These are phyloP conservation scores for Geotrichum citri-aurantii DNA, from an alignment of 1,139 yeast species.

Conservation along the genomic window DNA sequence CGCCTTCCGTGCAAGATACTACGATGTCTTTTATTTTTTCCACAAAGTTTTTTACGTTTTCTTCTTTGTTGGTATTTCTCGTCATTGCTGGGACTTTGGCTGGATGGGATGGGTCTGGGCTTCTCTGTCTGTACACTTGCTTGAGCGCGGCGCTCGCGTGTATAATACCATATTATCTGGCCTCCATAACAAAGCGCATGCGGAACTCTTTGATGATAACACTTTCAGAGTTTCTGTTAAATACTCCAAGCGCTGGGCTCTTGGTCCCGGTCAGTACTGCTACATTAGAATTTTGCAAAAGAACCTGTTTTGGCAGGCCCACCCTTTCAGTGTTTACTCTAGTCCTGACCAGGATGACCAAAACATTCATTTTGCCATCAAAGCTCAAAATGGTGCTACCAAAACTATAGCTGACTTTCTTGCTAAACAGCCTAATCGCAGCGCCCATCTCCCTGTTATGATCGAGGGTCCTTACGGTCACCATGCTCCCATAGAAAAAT, in stretches of 20 bases:
- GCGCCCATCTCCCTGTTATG: slow-evolving; percentile 33
- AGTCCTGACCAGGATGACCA: slow-evolving; percentile 16
- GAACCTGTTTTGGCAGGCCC: slow-evolving; percentile 50
- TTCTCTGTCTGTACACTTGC: slow-evolving; percentile 37
- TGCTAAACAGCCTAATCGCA: slow-evolving; percentile 17
- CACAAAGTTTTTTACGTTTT: slow-evolving; percentile 38
- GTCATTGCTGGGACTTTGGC: slow-evolving; percentile 42
- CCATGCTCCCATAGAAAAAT: slow-evolving; percentile 45
- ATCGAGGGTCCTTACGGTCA: slow-evolving; percentile 60
- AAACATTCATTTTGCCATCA: slow-evolving; percentile 32
- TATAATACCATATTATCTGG: slow-evolving; percentile 39
- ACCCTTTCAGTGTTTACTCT: slow-evolving; percentile 57
- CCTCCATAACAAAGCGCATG: slow-evolving; percentile 38
- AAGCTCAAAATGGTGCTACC: slow-evolving; percentile 33
- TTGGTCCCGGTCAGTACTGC: slow-evolving; percentile 54
- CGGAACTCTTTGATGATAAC: slow-evolving; percentile 28
- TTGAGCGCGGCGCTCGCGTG: slow-evolving; percentile 38
- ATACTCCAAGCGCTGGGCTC: slow-evolving; percentile 37
- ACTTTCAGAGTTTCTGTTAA: slow-evolving; percentile 29
- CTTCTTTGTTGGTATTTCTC: slow-evolving; percentile 41
- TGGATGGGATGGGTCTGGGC: slow-evolving; percentile 45
- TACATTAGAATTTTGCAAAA: slow-evolving; percentile 48
- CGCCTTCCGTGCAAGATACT: slow-evolving; percentile 30
- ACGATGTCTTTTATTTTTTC: slow-evolving; percentile 40
- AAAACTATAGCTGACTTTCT: slow-evolving; percentile 25